These are phyloP conservation scores for Citrus trifoliata DNA, from an alignment of 345 rosid genomes.

Conservation along the genomic window DNA sequence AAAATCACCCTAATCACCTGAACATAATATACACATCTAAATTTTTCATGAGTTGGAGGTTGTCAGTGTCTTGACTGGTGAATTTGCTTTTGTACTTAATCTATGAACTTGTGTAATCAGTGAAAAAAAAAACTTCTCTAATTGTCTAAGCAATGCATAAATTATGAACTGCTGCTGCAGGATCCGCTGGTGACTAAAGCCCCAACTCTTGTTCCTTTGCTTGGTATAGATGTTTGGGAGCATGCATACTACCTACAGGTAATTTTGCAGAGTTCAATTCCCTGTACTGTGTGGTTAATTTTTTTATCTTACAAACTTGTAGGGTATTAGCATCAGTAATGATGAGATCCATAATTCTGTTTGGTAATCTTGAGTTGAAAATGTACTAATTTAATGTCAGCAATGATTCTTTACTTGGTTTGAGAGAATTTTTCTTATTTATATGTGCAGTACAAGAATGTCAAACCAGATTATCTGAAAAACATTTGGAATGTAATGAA, in stretches of 20 bases:
- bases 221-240: constrained; percentile 99
- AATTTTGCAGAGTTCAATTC: not conserved
- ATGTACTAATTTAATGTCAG: not conserved
- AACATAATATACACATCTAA: not conserved
- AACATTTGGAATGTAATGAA: constrained; percentile 91
- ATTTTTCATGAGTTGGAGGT: not conserved
- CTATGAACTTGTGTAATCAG: not conserved
- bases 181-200: constrained; percentile 91
- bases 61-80: not conserved
- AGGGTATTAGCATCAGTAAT: not conserved
- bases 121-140: not conserved
- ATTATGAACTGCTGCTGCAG: constrained; percentile 32
- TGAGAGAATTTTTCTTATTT: not conserved
- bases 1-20: too few relatives aligned
- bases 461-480: constrained; percentile 83
- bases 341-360: not conserved
- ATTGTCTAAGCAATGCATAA: not conserved
- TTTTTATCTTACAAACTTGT: not conserved
- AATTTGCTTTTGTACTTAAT: not conserved
- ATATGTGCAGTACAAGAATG: constrained; percentile 78
- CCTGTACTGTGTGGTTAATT: not conserved
- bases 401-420: not conserved
- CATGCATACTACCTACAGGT: constrained; percentile 99
- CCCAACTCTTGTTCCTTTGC: constrained; percentile 65
- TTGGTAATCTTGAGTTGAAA: not conserved